Base-by-base conservation (phyloP, 257 asterid genomes). In the Leonotis leonurus region DNA sequence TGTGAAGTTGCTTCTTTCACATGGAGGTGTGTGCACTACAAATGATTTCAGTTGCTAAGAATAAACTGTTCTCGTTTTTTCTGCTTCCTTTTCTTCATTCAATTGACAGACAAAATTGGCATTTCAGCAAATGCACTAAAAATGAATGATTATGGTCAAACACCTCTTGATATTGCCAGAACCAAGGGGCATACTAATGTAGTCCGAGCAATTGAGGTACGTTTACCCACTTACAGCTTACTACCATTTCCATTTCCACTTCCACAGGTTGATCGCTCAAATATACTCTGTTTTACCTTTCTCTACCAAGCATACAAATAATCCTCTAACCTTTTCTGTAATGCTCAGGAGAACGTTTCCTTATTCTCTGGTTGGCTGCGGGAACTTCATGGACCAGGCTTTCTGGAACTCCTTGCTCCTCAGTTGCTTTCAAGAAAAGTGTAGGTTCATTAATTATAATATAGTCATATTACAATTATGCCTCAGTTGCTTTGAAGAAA, bases 151-250 rank as follows among this genome's bases (percentile, higher is more conserved):
- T 91, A 80, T 70, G 84, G 90, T 64, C 99, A 89, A 66, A 87
- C 97, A 30, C 96, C 97, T 56, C 90, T 93, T 51, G 99, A 93
- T 58, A 75, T 93, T 74, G 96, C 99, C 21, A 81, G 99, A 82
- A 63, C 74, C 76, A 93, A 93, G 75, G 96, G 95, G 22, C 83
- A 52, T 73, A 78, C 79, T 71, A 89, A 85, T 64, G 84, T 93
- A 55, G 99, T 93, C 41, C 86, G 96, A 24, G 75, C 87, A 70
- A 83, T 93, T 65, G 97, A 93, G 97, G 99, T 93, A 85, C 46
- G 60, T 56, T 43, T 55, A 22, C 61, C 53, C 39, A 25, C 59
- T 45, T 60, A 40, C 43, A 45, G 29, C 59, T 45, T 60, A 40
- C 43, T 52, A 33, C 61, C 55, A 35, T 66, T 49, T 62, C 26